Percentiles rank a stretch among this genome's conserved stretches.
These are phyloP conservation scores for Ustilago loliicola DNA, from an alignment of 1,284 basidiomycete species.

Conservation along the genomic window DNA sequence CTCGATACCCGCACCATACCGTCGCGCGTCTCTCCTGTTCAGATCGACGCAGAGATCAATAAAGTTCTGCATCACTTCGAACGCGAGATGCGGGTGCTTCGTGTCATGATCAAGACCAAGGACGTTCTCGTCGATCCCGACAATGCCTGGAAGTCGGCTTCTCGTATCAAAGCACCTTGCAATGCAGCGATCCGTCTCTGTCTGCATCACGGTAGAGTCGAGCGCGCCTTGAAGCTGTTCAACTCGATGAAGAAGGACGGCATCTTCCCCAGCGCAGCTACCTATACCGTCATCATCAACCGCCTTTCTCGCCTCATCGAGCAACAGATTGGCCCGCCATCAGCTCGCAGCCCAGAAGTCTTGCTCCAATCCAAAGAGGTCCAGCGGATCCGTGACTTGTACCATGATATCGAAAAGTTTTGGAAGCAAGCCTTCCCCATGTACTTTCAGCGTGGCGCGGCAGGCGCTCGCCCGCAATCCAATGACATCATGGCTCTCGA, in stretches of 20 bases:
- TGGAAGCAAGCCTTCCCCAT: conserved; percentile 43
- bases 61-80: conserved; percentile 25
- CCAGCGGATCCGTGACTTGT: conserved; percentile 22
- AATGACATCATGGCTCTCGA: conserved; percentile 13
- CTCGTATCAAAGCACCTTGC: conserved; percentile 44
- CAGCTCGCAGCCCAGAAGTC: background rate
- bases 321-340: background rate
- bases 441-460: conserved; percentile 22
- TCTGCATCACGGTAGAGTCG: conserved; percentile 12
- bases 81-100: conserved; percentile 39
- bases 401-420: conserved; percentile 32
- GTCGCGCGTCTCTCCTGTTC: background rate
- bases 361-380: conserved; percentile 11
- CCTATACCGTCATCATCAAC: conserved; percentile 27
- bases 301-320: conserved; percentile 15
- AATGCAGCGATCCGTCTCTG: conserved; percentile 38
- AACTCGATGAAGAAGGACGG: conserved; percentile 55
- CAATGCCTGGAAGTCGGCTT: conserved; percentile 40
- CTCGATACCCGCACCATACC: background rate
- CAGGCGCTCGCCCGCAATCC: background rate
- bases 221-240: conserved; percentile 31
- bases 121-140: conserved; percentile 37
- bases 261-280: conserved; percentile 36
- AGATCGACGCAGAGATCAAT: conserved; percentile 16
- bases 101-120: conserved; percentile 44